These are phyloP conservation scores for Rhododendron mucronatum DNA, from an alignment of 148 eudicot genomes.

Conservation along the genomic window DNA sequence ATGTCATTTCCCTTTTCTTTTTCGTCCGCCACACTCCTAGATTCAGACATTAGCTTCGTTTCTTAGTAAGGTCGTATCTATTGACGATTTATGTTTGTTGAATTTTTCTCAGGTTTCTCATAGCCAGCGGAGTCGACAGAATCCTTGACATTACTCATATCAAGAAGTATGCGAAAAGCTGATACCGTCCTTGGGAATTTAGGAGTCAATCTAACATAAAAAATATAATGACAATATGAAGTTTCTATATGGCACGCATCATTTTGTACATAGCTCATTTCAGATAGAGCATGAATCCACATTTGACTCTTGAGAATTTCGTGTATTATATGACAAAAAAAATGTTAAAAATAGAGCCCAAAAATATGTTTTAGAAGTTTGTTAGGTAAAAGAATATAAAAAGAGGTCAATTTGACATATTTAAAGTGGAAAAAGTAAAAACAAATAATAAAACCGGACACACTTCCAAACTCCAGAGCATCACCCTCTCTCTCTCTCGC, in stretches of 20 bases:
- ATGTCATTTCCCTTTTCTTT: background rate
- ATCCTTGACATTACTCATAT: slow-evolving; percentile 50
- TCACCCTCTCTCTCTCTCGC: too few species aligned
- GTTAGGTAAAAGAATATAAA: too few species aligned
- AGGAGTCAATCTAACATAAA: background rate
- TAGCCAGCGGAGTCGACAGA: slow-evolving; percentile 45
- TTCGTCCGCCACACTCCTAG: background rate
- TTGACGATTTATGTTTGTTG: background rate
- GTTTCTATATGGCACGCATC: background rate
- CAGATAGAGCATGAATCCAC: background rate
- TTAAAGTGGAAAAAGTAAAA: too few species aligned
- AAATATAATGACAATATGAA: background rate
- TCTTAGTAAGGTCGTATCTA: background rate
- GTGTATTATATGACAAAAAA: too few species aligned
- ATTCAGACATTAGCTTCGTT: background rate
- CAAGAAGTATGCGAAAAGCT: slow-evolving; percentile 33
- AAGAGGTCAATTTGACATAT: too few species aligned
- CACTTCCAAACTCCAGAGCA: too few species aligned
- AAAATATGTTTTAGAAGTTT: too few species aligned
- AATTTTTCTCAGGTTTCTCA: slow-evolving; percentile 51
- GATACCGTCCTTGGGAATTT: background rate
- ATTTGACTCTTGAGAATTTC: too few species aligned
- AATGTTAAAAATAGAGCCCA: too few species aligned
- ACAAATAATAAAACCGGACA: too few species aligned
- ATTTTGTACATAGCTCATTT: background rate